These are phyloP conservation scores for Mucor indicus DNA, from an alignment of 371 early-diverging fungal genomes.

Conservation along the genomic window DNA sequence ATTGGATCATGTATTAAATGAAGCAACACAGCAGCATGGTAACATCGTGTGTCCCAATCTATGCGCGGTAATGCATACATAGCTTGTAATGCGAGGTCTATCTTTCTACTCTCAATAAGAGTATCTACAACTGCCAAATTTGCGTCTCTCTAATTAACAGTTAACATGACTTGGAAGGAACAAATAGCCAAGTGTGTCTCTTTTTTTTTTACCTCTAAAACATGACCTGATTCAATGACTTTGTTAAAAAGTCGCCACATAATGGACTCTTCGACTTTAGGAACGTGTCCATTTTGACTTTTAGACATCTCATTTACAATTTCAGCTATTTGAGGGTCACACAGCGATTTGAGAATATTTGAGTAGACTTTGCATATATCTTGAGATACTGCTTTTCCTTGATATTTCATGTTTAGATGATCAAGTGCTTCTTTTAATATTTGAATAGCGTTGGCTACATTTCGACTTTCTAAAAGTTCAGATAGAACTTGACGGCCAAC, in stretches of 20 bases:
- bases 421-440: constrained; percentile 25
- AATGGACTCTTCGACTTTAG: constrained; percentile 22
- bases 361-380: constrained; percentile 36
- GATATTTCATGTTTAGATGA: constrained; percentile 6
- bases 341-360: constrained; percentile 27
- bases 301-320: constrained; percentile 24
- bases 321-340: constrained; percentile 20
- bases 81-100: constrained; percentile 29
- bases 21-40: constrained; percentile 31
- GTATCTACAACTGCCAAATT: constrained; percentile 23
- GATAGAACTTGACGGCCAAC: constrained; percentile 22
- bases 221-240: constrained; percentile 40
- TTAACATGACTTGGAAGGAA: too few species aligned
- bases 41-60: constrained; percentile 33
- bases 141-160: constrained; percentile 16
- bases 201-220: constrained; percentile 21
- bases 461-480: constrained; percentile 21
- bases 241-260: constrained; percentile 39
- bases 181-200: too few species aligned
- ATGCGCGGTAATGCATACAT: constrained; percentile 33
- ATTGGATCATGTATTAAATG: constrained; percentile 34
- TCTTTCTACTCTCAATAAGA: constrained; percentile 19
- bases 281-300: background rate
- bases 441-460: constrained; percentile 24
- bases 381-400: constrained; percentile 13